Evolutionary conservation across 192 early-diverging fungal genomes (phyloP).

Genomic region (Spizellomyces punctatus): DNA sequence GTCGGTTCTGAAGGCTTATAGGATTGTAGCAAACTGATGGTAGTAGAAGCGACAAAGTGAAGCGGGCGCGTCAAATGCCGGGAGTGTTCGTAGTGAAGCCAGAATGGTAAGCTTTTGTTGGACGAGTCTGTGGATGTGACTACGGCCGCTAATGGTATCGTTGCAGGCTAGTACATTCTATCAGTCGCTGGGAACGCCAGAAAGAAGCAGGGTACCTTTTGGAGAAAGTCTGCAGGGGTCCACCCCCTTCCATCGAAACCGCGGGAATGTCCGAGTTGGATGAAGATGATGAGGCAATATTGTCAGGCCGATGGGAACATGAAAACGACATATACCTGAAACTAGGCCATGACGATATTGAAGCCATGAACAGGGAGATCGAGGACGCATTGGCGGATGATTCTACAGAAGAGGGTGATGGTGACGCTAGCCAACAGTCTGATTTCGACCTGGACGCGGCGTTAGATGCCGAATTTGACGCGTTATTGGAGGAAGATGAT

Average conservation of each 20-base stretch:
- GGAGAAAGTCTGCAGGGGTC: conserved; percentile 30
- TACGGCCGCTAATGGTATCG: background rate
- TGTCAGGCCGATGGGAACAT: conserved; percentile 18
- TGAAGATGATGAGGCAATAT: conserved; percentile 18
- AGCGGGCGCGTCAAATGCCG: conserved; percentile 52
- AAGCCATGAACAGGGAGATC: conserved; percentile 24
- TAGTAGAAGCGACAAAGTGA: conserved; percentile 48
- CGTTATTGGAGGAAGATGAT: conserved; percentile 1
- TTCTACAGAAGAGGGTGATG: conserved; percentile 24
- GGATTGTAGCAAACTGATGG: background rate
- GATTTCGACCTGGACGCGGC: conserved; percentile 3
- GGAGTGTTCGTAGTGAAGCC: conserved; percentile 55
- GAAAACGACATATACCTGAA: conserved; percentile 3
- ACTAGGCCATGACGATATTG: conserved; percentile 8
- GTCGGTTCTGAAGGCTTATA: background rate
- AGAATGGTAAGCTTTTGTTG: conserved; percentile 50
- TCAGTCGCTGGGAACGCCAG: conserved; percentile 68
- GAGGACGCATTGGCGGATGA: conserved; percentile 4
- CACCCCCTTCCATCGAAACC: background rate
- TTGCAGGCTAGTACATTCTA: conserved; percentile 71
- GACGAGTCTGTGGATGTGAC: background rate
- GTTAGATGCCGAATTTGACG: conserved; percentile 21
- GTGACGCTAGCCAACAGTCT: background rate
- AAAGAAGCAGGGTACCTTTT: conserved; percentile 70
- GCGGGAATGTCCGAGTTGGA: conserved; percentile 15